Base-by-base conservation (phyloP, 2,329 filamentous ascomycete genomes). In the Colletotrichum tropicicola region DNA sequence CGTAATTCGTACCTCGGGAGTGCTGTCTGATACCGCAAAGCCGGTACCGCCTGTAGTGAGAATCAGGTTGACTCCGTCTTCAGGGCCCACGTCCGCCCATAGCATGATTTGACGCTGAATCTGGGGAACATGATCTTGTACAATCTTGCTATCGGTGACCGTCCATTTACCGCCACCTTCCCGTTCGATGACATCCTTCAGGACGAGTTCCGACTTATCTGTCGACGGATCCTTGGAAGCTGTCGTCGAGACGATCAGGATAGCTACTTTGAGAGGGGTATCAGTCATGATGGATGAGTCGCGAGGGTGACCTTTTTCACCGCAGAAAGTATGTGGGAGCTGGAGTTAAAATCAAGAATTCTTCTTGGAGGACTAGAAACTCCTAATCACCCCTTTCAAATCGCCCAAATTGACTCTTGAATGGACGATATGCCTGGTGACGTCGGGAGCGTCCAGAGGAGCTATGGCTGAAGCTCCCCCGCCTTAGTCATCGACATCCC, bases 11-110 rank as follows among this genome's bases (percentile, higher is more conserved):
- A 94, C 93, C 85, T 98, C 96, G 3, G 96, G 96, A 0, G 96
- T 99, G 43, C 87, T 83, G 80, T 99, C 96, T 59, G 91, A 87
- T 10, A 89, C 83, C 7, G 96, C 91, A 77, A 99, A 99, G 0
- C 96, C 96, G 2, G 96, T 99, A 2, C 96, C 96, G 21, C 96
- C 96, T 6, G 93, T 97, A 0, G 94, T 95, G 48, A 98, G 78
- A 65, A 99, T 87, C 62, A 98, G 79, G 77, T 97, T 95, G 52
- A 90, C 76, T 4, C 83, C 77, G 49, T 84, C 84, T 5, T 85
- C 77, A 6, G 43, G 62, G 10, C 84, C 79, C n/a, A 73, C 71
- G 76, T 97, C 94, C 0, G 92, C 83, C 92, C 93, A 98, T 10
- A 81, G 74, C 65, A 82, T 87, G 53, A 99, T 85, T 53, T 89